Conservation (phyloP, 768 basidiomycete species). For the Tephrocybe rancida region DNA sequence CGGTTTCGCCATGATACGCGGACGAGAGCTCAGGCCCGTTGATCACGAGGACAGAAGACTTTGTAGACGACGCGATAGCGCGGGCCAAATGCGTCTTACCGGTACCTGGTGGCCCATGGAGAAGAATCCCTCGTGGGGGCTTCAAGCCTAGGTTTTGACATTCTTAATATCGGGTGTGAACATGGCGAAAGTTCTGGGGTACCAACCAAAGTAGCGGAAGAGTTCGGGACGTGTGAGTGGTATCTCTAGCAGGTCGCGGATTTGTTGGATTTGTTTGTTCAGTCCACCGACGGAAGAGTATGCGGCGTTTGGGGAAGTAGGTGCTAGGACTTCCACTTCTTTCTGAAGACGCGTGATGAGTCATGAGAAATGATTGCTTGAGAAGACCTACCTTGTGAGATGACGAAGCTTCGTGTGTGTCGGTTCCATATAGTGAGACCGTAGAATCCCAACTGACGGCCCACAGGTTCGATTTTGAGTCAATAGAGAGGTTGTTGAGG, state of each 20-base stretch:
- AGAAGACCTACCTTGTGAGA: conserved; percentile 35
- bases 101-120: conserved; percentile 96
- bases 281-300: conserved; percentile 89
- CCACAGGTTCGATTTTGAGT: conserved; percentile 50
- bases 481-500: conserved; percentile 48
- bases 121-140: conserved; percentile 92
- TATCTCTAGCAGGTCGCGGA: conserved; percentile 84
- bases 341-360: conserved; percentile 32
- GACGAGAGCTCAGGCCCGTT: conserved; percentile 96
- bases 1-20: conserved; percentile 97
- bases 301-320: conserved; percentile 49
- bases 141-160: conserved; percentile 61
- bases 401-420: conserved; percentile 22
- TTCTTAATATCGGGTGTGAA: conserved; percentile 1
- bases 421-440: conserved; percentile 44
- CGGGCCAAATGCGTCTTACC: conserved; percentile 97
- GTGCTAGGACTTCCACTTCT: conserved; percentile 50
- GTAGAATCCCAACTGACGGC: conserved; percentile 68
- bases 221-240: conserved; percentile 83
- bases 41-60: conserved; percentile 87
- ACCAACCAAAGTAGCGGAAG: conserved; percentile 72
- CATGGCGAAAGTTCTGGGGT: conserved; percentile 13
- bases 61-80: conserved; percentile 87
- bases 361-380: conserved; percentile 5
- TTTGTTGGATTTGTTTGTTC: conserved; percentile 82